These are phyloP conservation scores for Conticribra guillardii DNA, from an alignment of 108 stramenopile genomes.

Conservation along the genomic window DNA sequence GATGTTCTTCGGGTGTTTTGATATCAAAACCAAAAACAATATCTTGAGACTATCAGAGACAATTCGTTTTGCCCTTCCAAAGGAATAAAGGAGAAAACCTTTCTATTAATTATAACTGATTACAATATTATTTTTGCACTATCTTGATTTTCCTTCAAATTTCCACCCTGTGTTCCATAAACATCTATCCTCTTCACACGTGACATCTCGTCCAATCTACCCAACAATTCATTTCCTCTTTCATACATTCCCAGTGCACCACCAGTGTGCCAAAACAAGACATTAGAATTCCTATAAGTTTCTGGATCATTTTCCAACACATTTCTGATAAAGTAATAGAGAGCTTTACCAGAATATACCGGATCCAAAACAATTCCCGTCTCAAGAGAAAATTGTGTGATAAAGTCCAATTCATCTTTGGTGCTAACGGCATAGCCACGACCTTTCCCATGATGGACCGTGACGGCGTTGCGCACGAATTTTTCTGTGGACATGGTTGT, in stretches of 20 bases:
- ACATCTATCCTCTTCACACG: slow-evolving; percentile 61
- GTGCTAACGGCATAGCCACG: slow-evolving; percentile 80
- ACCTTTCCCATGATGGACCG: slow-evolving; percentile 81
- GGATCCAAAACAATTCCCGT: slow-evolving; percentile 91
- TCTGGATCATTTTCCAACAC: slow-evolving; percentile 59
- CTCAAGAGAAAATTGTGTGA: slow-evolving; percentile 63
- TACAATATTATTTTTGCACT: too few relatives aligned
- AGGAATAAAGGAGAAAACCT: too few relatives aligned
- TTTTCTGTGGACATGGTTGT: slow-evolving; percentile 57
- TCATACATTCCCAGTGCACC: slow-evolving; percentile 87
- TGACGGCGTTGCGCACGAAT: slow-evolving; percentile 60
- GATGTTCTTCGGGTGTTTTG: too few relatives aligned
- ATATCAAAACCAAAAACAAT: too few relatives aligned
- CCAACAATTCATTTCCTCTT: slow-evolving; percentile 59
- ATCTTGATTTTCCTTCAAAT: too few relatives aligned
- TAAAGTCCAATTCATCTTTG: slow-evolving; percentile 80
- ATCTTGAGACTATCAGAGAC: too few relatives aligned
- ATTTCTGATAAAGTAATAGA: slow-evolving; percentile 72
- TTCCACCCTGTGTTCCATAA: slow-evolving; percentile 33
- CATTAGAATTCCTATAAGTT: slow-evolving; percentile 53
- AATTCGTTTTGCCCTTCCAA: too few relatives aligned
- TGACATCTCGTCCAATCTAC: slow-evolving; percentile 26
- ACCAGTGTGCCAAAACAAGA: slow-evolving; percentile 93
- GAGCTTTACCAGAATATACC: slow-evolving; percentile 89
- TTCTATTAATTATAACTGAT: too few relatives aligned